phyloP scores from a whole-genome alignment of 1,139 yeast genomes.

The Geotrichum histeridarum region DNA sequence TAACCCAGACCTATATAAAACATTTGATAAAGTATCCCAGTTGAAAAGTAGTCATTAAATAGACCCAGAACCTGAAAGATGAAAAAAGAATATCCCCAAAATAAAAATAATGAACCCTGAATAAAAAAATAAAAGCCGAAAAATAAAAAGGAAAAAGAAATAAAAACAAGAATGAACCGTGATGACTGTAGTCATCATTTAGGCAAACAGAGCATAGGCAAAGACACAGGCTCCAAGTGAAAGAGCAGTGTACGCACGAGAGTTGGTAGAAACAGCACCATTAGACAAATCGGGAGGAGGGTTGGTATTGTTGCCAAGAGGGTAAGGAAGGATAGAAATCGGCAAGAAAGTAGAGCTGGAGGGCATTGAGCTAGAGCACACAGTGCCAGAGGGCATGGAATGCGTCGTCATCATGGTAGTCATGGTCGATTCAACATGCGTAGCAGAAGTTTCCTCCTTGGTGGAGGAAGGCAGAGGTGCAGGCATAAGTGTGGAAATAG shows the following conservation, averaged over 20 bases:
- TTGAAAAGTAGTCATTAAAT: not conserved
- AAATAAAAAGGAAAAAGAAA: not conserved
- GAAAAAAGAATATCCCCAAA: not conserved
- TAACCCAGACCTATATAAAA: not conserved
- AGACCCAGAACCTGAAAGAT: not conserved
- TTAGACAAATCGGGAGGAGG: not conserved
- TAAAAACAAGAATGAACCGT: not conserved
- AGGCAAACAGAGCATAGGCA: constrained; percentile 9
- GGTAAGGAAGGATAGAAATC: not conserved
- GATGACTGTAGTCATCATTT: not conserved
- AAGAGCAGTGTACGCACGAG: constrained; percentile 3
- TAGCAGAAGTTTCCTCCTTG: too few species aligned
- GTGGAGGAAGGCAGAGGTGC: too few species aligned
- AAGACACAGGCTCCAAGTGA: constrained; percentile 4
- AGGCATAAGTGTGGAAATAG: too few species aligned
- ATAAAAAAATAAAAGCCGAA: not conserved
- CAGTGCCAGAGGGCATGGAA: not conserved
- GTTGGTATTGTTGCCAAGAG: not conserved
- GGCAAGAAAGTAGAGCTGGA: not conserved
- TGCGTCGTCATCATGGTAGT: constrained; percentile 1
- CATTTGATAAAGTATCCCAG: not conserved
- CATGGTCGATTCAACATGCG: not conserved
- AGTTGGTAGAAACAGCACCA: not conserved
- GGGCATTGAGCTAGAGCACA: not conserved
- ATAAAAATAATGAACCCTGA: not conserved